Evolutionary conservation across 2,329 filamentous ascomycete species (phyloP).

Genomic region (Arthrobotrys megalospora): DNA sequence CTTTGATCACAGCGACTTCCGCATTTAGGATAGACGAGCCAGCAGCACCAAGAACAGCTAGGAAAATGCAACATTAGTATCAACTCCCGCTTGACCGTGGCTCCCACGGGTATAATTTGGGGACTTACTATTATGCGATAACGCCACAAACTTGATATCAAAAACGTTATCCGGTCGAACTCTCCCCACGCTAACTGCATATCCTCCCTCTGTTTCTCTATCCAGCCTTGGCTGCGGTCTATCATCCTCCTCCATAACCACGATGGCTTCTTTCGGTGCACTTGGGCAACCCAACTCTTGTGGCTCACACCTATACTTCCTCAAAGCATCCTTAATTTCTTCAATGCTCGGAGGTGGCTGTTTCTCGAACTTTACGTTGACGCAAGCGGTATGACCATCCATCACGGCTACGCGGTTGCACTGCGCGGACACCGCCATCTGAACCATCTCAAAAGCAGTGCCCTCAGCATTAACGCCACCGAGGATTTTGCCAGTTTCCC

Average conservation of each 20-base stretch:
- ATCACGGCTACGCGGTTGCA: constrained; percentile 96
- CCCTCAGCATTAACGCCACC: constrained; percentile 79
- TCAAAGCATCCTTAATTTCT: constrained; percentile 83
- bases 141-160: constrained; percentile 92
- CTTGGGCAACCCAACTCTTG: constrained; percentile 88
- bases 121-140: constrained; percentile 82
- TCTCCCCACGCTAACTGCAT: constrained; percentile 90
- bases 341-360: constrained; percentile 81
- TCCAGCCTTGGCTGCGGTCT: constrained; percentile 92
- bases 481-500: constrained; percentile 94
- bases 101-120: background rate
- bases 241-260: constrained; percentile 90
- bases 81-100: constrained; percentile 66
- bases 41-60: constrained; percentile 92
- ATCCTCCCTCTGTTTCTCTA: constrained; percentile 85
- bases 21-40: constrained; percentile 95
- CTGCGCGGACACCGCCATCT: constrained; percentile 83
- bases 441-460: constrained; percentile 83
- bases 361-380: constrained; percentile 85
- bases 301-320: constrained; percentile 85
- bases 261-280: constrained; percentile 84
- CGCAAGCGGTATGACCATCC: constrained; percentile 95
- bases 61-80: constrained; percentile 62
- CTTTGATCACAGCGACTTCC: constrained; percentile 91
- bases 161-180: constrained; percentile 91